phyloP scores from a whole-genome alignment of 1,139 yeast species.

The Meyerozyma sp. region DNA sequence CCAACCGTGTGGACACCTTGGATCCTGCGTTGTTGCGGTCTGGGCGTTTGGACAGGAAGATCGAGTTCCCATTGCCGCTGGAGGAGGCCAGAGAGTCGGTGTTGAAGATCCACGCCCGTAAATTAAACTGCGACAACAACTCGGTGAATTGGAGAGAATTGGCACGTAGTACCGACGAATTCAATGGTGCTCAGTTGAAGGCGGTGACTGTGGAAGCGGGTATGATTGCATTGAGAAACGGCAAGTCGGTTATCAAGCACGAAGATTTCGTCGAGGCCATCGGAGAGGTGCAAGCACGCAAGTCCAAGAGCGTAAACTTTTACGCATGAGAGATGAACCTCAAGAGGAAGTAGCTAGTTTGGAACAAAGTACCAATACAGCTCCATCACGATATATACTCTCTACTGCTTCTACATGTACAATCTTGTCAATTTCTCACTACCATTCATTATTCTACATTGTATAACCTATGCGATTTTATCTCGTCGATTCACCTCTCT shows the following conservation, averaged over 20 bases:
- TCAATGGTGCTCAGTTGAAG: slow-evolving; percentile 96
- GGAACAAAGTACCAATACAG: too few species aligned
- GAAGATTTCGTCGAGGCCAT: slow-evolving; percentile 98
- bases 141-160: slow-evolving; percentile 96
- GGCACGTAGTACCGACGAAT: slow-evolving; percentile 96
- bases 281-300: slow-evolving; percentile 97
- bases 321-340: slow-evolving; percentile 86
- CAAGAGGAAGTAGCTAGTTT: too few species aligned
- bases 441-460: not conserved
- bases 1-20: slow-evolving; percentile 94
- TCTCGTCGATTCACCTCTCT: not conserved
- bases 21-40: slow-evolving; percentile 97
- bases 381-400: too few species aligned
- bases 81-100: slow-evolving; percentile 97
- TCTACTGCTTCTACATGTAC: too few species aligned
- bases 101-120: slow-evolving; percentile 93
- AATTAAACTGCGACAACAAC: slow-evolving; percentile 83
- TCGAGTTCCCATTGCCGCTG: slow-evolving; percentile 94
- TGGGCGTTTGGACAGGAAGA: slow-evolving; percentile 95
- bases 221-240: slow-evolving; percentile 96
- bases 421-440: not conserved
- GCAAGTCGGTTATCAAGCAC: slow-evolving; percentile 86
- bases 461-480: not conserved
- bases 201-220: slow-evolving; percentile 99
- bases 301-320: slow-evolving; percentile 89